phyloP scores from a whole-genome alignment of 2,329 filamentous ascomycete species.

The Diplodia mutila region DNA sequence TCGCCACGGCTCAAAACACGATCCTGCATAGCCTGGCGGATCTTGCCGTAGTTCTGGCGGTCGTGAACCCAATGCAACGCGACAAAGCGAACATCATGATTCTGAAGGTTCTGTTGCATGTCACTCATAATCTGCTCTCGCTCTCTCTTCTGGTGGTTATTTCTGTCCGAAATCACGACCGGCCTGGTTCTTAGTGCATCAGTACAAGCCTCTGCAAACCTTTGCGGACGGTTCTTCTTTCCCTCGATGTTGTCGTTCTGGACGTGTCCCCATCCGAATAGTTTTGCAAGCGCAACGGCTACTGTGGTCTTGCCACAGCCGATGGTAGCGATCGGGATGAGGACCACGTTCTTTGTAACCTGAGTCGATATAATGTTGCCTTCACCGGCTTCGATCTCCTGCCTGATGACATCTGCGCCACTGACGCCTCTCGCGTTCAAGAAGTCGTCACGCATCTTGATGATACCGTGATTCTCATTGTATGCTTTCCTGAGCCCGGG shows the following conservation, averaged over 20 bases:
- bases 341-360: constrained; percentile 69
- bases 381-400: constrained; percentile 64
- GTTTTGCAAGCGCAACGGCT: constrained; percentile 75
- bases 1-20: constrained; percentile 86
- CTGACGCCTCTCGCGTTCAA: constrained; percentile 80
- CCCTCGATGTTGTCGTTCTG: constrained; percentile 96
- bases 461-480: constrained; percentile 91
- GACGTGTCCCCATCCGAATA: constrained; percentile 90
- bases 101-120: constrained; percentile 63
- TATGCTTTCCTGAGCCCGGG: constrained; percentile 72
- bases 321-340: constrained; percentile 91
- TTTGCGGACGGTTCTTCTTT: constrained; percentile 71
- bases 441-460: constrained; percentile 86
- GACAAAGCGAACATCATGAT: constrained; percentile 67
- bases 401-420: constrained; percentile 82
- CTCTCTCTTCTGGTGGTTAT: constrained; percentile 89
- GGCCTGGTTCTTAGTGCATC: constrained; percentile 65
- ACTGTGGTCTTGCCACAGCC: constrained; percentile 97
- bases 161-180: constrained; percentile 88
- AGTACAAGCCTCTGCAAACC: constrained; percentile 74
- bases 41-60: constrained; percentile 65
- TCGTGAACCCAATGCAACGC: constrained; percentile 89
- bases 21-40: constrained; percentile 74
- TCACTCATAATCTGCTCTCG: constrained; percentile 86
- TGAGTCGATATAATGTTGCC: constrained; percentile 54